phyloP scores from a whole-genome alignment of 73 alveolate genomes.

The Symbiodinium pilosum region DNA sequence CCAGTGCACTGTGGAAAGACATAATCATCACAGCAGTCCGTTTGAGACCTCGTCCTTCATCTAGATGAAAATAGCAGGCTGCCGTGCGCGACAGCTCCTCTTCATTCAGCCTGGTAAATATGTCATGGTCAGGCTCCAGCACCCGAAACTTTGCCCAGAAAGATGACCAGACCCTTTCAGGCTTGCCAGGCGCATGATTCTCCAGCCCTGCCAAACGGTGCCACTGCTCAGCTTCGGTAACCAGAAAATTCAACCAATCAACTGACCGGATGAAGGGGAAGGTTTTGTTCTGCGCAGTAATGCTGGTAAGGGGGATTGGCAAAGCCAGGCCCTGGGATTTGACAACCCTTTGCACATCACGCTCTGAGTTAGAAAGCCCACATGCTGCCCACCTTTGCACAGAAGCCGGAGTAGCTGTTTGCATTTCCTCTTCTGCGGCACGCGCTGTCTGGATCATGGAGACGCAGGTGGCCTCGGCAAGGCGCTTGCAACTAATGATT shows the following conservation, averaged over 20 bases:
- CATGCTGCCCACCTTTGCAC: neutral
- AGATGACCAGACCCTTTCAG: neutral
- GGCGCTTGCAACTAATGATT: too few relatives aligned
- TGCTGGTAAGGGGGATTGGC: neutral
- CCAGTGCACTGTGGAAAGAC: neutral
- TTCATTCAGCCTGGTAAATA: neutral
- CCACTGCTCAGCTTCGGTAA: neutral
- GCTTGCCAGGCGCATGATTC: neutral
- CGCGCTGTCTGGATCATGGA: neutral
- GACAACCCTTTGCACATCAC: neutral
- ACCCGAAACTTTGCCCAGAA: constrained; percentile 11
- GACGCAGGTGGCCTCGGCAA: constrained; percentile 23
- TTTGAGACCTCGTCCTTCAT: constrained; percentile 3
- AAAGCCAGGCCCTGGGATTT: too few relatives aligned
- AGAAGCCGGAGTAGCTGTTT: neutral
- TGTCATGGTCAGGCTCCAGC: neutral
- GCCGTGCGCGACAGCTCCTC: neutral
- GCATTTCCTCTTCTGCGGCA: constrained; percentile 10
- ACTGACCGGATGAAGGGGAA: neutral
- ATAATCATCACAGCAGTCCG: neutral
- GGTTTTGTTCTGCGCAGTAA: too few relatives aligned
- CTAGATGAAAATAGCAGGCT: neutral
- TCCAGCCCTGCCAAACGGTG: constrained; percentile 10
- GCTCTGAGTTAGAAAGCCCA: neutral
- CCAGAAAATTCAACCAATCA: neutral